Base-by-base conservation (phyloP, 495 filamentous ascomycete species). In the Jackrogersella multiformis region DNA sequence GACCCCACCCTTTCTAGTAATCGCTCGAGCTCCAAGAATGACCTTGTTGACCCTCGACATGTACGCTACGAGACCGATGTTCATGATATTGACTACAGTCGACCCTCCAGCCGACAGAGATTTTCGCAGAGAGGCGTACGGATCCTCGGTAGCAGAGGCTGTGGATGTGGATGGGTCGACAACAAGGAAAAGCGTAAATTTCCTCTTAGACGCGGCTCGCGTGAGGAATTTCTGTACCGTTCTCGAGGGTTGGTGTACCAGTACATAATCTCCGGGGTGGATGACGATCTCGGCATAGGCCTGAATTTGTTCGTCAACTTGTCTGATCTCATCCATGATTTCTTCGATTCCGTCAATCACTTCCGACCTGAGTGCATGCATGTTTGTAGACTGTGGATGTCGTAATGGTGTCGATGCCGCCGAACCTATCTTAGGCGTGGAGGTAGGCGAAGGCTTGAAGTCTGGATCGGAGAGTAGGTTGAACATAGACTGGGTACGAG, bases 41-140 rank as follows among this genome's bases (percentile, higher is more conserved):
- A 97, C 93, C 81, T 97, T 97, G 81, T 94, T 96, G 70, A 96
- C 91, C 53, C 88, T 87, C 0, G 94, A 90, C 90, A 97, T 97
- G 56, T 97, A 87, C 5, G 93, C 93, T 78, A 92, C 94, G 35
- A 95, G 86, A 10, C 91, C 90, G 9, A 90, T 89, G 74, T 93
- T 92, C 18, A 93, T 88, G 35, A 96, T 89, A 24, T 91, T 81
- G 61, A 96, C 88, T 30, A 94, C 89, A 7, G 87, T 90, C 53
- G 96, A 89, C 51, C 93, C 93, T 10, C 88, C 85, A 13, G 85
- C 83, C 34, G 87, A 89, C 55, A 97, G 81, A 8, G 91, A 85
- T 72, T 93, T 96, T 52, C 88, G 81, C 77, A 96, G 89, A 4
- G 84, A 77, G 7, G 77, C 76, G 48, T 81, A 79, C 9, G 69